Evolutionary conservation across 2,329 filamentous ascomycete species (phyloP), one percentile per base, ranked within the genome.

Genomic region (Thielaviopsis populi): DNA sequence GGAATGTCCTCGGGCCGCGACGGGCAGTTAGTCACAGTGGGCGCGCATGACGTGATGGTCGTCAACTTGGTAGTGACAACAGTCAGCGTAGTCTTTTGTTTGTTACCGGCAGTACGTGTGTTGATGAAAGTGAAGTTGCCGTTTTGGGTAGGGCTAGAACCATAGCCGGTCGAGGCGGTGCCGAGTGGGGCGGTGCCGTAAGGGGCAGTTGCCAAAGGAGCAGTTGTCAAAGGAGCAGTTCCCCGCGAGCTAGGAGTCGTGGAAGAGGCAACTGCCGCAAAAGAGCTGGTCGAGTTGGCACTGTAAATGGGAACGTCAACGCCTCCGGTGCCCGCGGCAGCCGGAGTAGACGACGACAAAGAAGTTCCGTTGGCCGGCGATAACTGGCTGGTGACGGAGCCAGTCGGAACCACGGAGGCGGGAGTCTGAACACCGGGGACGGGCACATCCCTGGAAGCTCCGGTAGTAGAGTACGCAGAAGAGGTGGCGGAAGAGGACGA

Each of bases 21-120:
- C 63, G 75, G 75, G 73, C 82, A 84, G 81, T 83, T 74, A 72
- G 80, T 82, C 70, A 82, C 77, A 64, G 78, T 80, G 64, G 81
- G 74, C 67, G 75, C 79, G 71, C 81, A 84, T 65, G 79, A 82
- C 69, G 77, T 83, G 73, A 83, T 75, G 72, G 81, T 84, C 67
- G 79, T 74, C 68, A 81, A 73, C 71, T 80, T 73, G 65, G 80
- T 83, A 71, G 77, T 74, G 75, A 78, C 76, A 74, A 83, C 75
- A 68, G 80, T 76, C 66, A 76, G 67, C 43, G 76, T 77, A 62
- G 75, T 77, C 68, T 71, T 65, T 6, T 56, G 53, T 56, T 27
- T 37, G 63, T 68, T 69, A 64, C 66, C 46, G 37, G 64, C 65
- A 65, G 68, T 62, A 60, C 67, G 60, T 61, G 67, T 65, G 64